A percentile compares a stretch with the other conserved stretches of the same genome.
phyloP scores from a whole-genome alignment of 345 rosid species.

The Draba incana region DNA sequence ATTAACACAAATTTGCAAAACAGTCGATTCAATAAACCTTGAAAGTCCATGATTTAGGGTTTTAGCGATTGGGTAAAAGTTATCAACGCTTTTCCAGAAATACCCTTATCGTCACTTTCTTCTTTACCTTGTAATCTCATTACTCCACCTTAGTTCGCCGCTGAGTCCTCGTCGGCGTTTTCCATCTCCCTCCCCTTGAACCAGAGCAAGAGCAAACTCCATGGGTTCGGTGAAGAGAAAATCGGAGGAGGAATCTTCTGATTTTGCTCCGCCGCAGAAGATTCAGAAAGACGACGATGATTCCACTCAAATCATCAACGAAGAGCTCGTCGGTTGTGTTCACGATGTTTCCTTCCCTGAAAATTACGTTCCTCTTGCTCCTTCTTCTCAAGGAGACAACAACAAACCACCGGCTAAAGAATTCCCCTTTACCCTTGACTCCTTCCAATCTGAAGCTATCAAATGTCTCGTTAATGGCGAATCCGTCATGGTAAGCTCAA shows the following conservation, averaged over 20 bases:
- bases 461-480: slow-evolving; percentile 84
- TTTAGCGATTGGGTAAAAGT: not conserved
- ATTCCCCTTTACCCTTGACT: slow-evolving; percentile 89
- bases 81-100: not conserved
- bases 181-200: not conserved
- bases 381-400: slow-evolving; percentile 33
- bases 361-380: slow-evolving; percentile 51
- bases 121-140: not conserved
- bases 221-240: slow-evolving; percentile 78
- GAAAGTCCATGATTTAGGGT: slow-evolving; percentile 22
- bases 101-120: slow-evolving; percentile 17
- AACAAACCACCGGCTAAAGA: slow-evolving; percentile 86
- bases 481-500: slow-evolving; percentile 75
- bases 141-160: not conserved
- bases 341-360: slow-evolving; percentile 92
- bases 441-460: slow-evolving; percentile 95
- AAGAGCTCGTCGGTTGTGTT: slow-evolving; percentile 58
- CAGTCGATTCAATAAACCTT: not conserved
- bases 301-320: slow-evolving; percentile 14
- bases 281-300: slow-evolving; percentile 54
- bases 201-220: not conserved
- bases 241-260: slow-evolving; percentile 45
- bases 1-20: not conserved
- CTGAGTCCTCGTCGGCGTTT: slow-evolving; percentile 24
- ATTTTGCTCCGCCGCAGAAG: slow-evolving; percentile 49